A percentile compares a stretch with the other conserved stretches of the same genome.
Conservation (phyloP, 805 yeast species). For the Metschnikowia lochheadii region DNA sequence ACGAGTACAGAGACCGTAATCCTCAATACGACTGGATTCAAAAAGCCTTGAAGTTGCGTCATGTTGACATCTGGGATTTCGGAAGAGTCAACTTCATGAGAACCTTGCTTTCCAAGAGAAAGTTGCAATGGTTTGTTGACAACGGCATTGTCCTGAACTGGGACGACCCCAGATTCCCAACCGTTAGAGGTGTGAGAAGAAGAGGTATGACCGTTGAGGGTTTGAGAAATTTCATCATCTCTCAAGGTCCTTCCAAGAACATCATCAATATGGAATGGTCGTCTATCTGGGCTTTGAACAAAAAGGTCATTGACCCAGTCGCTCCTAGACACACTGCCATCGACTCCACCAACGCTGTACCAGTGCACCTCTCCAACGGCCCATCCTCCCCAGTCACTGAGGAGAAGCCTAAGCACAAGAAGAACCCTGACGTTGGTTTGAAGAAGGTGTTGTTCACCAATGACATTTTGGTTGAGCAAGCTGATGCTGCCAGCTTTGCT, state of each 20-base stretch:
- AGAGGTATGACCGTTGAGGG: slow-evolving; percentile 99
- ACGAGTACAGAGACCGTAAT: slow-evolving; percentile 98
- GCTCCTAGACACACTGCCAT: slow-evolving; percentile 95
- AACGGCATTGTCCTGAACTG: slow-evolving; percentile 81
- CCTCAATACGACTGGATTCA: slow-evolving; percentile 98
- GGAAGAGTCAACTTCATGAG: slow-evolving; percentile 96
- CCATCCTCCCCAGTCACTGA: slow-evolving; percentile 62
- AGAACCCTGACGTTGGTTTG: slow-evolving; percentile 84
- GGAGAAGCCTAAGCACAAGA: slow-evolving; percentile 88
- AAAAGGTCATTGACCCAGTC: slow-evolving; percentile 93
- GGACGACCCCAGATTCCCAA: slow-evolving; percentile 99
- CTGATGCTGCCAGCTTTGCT: slow-evolving; percentile 62
- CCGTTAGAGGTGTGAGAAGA: slow-evolving; percentile 98
- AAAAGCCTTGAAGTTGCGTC: slow-evolving; percentile 73
- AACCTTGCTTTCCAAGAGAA: slow-evolving; percentile 93
- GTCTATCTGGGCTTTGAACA: slow-evolving; percentile 95
- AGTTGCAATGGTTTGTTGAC: slow-evolving; percentile 98
- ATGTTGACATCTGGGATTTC: slow-evolving; percentile 97
- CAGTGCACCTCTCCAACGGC: slow-evolving; percentile 62
- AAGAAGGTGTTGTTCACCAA: slow-evolving; percentile 70
- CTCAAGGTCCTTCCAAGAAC: slow-evolving; percentile 98
- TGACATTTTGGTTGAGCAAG: slow-evolving; percentile 76
- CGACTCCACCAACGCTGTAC: slow-evolving; percentile 58
- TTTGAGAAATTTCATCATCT: slow-evolving; percentile 82
- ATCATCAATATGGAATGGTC: slow-evolving; percentile 97